Percentiles rank a stretch among this genome's conserved stretches.
Conservation (phyloP, 2,329 filamentous ascomycete species). For the Atkinsonella hypoxylon region DNA sequence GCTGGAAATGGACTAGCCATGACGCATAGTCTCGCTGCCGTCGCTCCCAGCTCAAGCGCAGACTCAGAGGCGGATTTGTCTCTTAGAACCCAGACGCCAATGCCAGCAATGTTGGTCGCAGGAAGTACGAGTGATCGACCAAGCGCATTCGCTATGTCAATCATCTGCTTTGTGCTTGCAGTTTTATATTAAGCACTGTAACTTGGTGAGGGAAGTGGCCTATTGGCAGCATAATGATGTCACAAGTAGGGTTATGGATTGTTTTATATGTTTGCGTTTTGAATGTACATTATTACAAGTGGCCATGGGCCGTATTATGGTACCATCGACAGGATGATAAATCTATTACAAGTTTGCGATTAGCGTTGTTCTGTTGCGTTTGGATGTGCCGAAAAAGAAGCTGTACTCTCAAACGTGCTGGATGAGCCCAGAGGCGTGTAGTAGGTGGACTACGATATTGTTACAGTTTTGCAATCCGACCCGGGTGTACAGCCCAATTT, state of each 20-base stretch:
- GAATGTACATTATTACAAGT: conserved; percentile 7
- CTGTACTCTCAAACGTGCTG: not conserved
- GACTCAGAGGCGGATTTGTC: not conserved
- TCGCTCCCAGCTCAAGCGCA: not conserved
- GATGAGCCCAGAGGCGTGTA: not conserved
- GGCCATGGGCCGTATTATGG: conserved; percentile 3
- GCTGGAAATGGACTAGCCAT: not conserved
- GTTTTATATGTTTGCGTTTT: conserved; percentile 8
- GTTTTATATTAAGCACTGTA: not conserved
- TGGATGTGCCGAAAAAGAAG: not conserved
- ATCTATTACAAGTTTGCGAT: conserved; percentile 6
- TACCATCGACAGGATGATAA: conserved; percentile 5
- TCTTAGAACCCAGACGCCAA: not conserved
- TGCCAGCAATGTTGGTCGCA: conserved; percentile 3
- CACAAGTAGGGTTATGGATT: conserved; percentile 3
- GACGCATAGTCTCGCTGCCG: too few species aligned
- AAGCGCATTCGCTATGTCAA: not conserved
- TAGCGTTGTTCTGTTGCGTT: not conserved
- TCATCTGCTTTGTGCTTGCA: not conserved
- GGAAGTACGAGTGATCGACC: not conserved
- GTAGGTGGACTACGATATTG: too few species aligned
- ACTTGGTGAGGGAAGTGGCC: not conserved
- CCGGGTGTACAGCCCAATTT: too few species aligned
- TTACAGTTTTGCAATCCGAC: too few species aligned
- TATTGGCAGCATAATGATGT: not conserved